Base-by-base conservation (phyloP, 345 rosid species). In the Ceriops tagal region DNA sequence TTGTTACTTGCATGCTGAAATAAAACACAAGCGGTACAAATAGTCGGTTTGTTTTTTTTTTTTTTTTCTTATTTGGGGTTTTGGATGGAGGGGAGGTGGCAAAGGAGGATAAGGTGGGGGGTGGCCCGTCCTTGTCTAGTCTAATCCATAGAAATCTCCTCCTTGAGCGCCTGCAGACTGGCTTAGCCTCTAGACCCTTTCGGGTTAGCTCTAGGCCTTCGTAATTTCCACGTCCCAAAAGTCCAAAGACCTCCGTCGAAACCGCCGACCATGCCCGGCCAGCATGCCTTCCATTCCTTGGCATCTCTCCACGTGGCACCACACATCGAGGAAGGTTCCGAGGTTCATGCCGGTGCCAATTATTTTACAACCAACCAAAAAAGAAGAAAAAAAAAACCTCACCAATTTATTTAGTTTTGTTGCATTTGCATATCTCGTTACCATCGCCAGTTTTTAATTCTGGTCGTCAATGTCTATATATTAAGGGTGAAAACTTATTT, bases 301-400 rank as follows among this genome's bases (percentile, higher is more conserved):
- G 53, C 76, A 64, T 60, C 58, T 61, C 74, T 81, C 83, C 90
- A 82, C 83, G 86, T 82, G 88, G 77, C 80, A 34, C 6, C 30
- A 28, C 32, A 62, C 55, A 31, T 51, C 71, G 75, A 47, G 53
- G 30, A 75, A 47, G 53, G 30, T 55, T 73, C 79, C 60, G 39
- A 65, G 43, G 68, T 61, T 72, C 70, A 49, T 62, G 82, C 81
- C 68, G 66, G 61, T 65, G 79, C 66, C 52, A 37, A 52, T 59
- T 66, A 66, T 35, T 73, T 51, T 32, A 64, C n/a, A n/a, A n/a
- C 57, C 26, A 24, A 24, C 26, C 26, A 24, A 24, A 24, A 24
- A 24, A 24, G 1, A 24, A 24, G 1, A 24, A 24, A 24, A 24
- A 24, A 53, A n/a, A 53, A 53, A 53, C n/a, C 10, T n/a, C 1